Percentiles rank a stretch among this genome's conserved stretches.
Conservation (phyloP, 2,329 filamentous ascomycete genomes). For the Hypoxylon sp. region DNA sequence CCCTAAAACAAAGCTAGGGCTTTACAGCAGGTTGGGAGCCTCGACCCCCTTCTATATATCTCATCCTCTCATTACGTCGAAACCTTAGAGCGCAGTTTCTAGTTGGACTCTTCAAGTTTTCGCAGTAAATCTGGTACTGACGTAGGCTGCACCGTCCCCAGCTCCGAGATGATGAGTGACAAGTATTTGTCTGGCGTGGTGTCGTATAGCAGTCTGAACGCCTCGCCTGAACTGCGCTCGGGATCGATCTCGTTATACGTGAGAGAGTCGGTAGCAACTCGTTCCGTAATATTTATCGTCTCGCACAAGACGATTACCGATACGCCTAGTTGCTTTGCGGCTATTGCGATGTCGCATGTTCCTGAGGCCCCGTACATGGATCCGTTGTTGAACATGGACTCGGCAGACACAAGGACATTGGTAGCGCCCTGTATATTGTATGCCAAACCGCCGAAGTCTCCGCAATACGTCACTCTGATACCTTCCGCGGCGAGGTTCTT, state of each 20-base stretch:
- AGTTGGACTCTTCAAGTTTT: slow-evolving; percentile 67
- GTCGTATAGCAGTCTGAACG: slow-evolving; percentile 83
- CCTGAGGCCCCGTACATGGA: slow-evolving; percentile 88
- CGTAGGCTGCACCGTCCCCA: slow-evolving; percentile 86
- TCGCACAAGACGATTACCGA: slow-evolving; percentile 92
- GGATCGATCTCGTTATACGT: slow-evolving; percentile 92
- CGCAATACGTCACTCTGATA: slow-evolving; percentile 82
- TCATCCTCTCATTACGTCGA: slow-evolving; percentile 23
- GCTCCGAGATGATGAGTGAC: slow-evolving; percentile 89
- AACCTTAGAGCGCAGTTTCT: slow-evolving; percentile 45
- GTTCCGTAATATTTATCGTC: slow-evolving; percentile 90
- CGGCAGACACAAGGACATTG: slow-evolving; percentile 85
- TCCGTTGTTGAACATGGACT: slow-evolving; percentile 96
- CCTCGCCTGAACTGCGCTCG: slow-evolving; percentile 70
- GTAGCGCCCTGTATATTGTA: slow-evolving; percentile 75
- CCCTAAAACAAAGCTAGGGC: slow-evolving; percentile 5
- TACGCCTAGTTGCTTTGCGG: slow-evolving; percentile 78
- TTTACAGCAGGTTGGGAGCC: slow-evolving; percentile 4
- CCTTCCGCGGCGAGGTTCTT: slow-evolving; percentile 75
- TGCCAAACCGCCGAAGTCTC: slow-evolving; percentile 79
- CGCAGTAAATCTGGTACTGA: slow-evolving; percentile 77
- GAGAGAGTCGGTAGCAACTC: slow-evolving; percentile 90
- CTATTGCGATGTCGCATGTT: slow-evolving; percentile 87
- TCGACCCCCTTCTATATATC: slow-evolving; percentile 20
- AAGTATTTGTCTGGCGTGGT: slow-evolving; percentile 90